Conservation (phyloP, 73 alveolate species). For the Strombidium stylifer region DNA sequence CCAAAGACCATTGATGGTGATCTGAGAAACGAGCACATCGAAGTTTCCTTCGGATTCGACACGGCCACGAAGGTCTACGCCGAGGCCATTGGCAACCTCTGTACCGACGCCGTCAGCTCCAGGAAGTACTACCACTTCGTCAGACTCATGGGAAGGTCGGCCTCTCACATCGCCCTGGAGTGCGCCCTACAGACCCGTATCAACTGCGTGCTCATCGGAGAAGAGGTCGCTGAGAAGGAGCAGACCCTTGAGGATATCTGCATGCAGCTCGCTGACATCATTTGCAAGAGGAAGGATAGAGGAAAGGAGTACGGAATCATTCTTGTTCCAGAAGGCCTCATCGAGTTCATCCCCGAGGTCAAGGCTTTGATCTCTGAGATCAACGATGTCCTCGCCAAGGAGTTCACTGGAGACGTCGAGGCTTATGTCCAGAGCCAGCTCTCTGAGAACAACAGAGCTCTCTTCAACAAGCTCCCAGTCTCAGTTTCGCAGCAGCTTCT, state of each 20-base stretch:
- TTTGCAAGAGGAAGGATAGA: constrained; percentile 54
- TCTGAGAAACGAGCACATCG: constrained; percentile 88
- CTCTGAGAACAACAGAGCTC: constrained; percentile 56
- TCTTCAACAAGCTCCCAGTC: constrained; percentile 86
- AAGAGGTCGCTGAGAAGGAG: constrained; percentile 86
- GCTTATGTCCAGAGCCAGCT: constrained; percentile 51
- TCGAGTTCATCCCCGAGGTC: constrained; percentile 94
- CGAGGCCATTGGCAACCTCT: constrained; percentile 94
- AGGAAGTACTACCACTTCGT: constrained; percentile 95
- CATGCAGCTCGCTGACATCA: constrained; percentile 73
- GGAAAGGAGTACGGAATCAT: constrained; percentile 94
- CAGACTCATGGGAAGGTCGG: constrained; percentile 99
- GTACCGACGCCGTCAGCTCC: constrained; percentile 76
- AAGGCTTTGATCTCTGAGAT: constrained; percentile 65
- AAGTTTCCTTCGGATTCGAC: constrained; percentile 96
- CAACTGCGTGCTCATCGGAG: constrained; percentile 87
- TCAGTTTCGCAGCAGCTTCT: constrained; percentile 91
- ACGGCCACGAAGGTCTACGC: constrained; percentile 98
- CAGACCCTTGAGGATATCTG: constrained; percentile 76
- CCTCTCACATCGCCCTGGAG: constrained; percentile 98
- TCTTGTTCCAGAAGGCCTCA: constrained; percentile 97
- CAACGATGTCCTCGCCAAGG: constrained; percentile 79
- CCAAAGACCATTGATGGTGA: constrained; percentile 99
- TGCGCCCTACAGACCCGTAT: constrained; percentile 90
- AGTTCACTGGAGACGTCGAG: constrained; percentile 31